These are phyloP conservation scores for Backusella morwellensis DNA, from an alignment of 192 early-diverging fungal species.

Conservation along the genomic window DNA sequence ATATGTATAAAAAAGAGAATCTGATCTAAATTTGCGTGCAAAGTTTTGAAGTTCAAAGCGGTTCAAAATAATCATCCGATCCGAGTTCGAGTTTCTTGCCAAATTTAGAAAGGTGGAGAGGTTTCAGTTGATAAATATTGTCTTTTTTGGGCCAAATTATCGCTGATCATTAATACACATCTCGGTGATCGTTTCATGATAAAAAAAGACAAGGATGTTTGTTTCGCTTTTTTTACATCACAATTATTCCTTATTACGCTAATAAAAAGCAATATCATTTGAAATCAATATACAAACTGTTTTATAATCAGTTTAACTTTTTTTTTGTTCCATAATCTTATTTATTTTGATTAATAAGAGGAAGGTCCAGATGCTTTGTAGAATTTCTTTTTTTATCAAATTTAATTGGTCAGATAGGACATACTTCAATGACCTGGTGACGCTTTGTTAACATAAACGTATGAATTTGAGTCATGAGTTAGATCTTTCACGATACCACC, in stretches of 20 bases:
- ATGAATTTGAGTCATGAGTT: background rate
- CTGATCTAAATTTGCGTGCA: no score
- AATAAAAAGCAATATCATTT: background rate
- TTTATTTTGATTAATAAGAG: background rate
- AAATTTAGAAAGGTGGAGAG: background rate
- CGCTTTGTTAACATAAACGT: background rate
- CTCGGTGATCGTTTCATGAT: no score
- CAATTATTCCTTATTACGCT: background rate
- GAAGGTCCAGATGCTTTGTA: background rate
- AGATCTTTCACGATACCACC: no score
- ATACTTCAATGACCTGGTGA: background rate
- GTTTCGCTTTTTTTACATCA: background rate
- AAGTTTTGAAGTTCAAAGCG: no score
- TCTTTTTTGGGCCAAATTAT: background rate
- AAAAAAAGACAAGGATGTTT: background rate
- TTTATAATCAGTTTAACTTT: background rate
- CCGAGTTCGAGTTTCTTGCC: background rate
- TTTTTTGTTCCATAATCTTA: background rate
- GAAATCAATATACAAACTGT: background rate
- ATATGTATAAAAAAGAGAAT: no score
- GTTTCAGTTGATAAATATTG: background rate
- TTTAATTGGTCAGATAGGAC: background rate
- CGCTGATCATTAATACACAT: background rate
- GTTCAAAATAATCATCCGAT: background rate
- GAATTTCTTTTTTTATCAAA: background rate